Conservation (phyloP, 495 filamentous ascomycete genomes). For the Terfezia boudieri region DNA sequence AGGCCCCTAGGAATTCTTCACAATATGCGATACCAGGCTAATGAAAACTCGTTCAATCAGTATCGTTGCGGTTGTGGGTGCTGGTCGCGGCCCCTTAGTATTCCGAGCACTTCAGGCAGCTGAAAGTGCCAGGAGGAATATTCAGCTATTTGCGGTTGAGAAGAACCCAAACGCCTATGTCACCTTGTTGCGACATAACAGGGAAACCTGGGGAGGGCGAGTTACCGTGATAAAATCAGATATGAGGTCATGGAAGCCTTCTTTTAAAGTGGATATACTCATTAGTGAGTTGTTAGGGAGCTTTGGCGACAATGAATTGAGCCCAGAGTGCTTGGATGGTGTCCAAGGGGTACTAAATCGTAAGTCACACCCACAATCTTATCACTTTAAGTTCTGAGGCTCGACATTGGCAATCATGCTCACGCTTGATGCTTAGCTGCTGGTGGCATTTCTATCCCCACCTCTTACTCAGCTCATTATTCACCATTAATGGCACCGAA, state of each 20-base stretch:
- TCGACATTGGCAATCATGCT: not conserved
- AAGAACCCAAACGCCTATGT: conserved; percentile 98
- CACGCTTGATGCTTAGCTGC: conserved; percentile 16
- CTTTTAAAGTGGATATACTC: conserved; percentile 66
- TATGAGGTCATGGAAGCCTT: conserved; percentile 89
- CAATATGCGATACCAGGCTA: no score
- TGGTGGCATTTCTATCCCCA: conserved; percentile 80
- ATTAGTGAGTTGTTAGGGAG: conserved; percentile 86
- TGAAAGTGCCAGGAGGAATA: conserved; percentile 44
- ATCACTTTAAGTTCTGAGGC: not conserved
- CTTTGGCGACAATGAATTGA: conserved; percentile 78
- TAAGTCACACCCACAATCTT: conserved; percentile 2
- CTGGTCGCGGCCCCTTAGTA: conserved; percentile 77
- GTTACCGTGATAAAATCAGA: conserved; percentile 84
- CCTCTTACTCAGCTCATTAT: conserved; percentile 74
- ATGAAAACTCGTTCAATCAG: not conserved
- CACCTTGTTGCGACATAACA: conserved; percentile 67
- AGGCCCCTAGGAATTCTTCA: no score
- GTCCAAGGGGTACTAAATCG: conserved; percentile 60
- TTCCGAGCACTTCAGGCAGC: conserved; percentile 64
- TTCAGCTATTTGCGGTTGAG: conserved; percentile 80
- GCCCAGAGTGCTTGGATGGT: conserved; percentile 73
- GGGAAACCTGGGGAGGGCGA: conserved; percentile 44
- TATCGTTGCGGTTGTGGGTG: conserved; percentile 77
- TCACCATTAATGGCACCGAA: conserved; percentile 80